These are phyloP conservation scores for Cladosporium sphaerospermum DNA, from an alignment of 2,329 filamentous ascomycete genomes.

Conservation along the genomic window DNA sequence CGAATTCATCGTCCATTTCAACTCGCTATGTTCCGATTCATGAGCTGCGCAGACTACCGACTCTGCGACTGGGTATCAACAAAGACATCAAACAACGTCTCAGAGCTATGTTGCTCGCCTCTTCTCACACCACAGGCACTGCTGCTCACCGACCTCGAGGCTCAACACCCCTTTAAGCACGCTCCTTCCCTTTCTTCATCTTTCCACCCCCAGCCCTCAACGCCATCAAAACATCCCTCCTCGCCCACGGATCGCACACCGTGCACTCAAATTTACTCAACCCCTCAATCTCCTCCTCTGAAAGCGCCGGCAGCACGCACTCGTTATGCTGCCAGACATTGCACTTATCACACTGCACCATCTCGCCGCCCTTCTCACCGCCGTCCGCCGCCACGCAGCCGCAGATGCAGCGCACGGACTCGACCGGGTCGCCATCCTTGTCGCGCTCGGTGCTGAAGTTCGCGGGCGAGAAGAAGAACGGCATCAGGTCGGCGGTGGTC, in stretches of 20 bases:
- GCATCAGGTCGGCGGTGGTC: slow-evolving; percentile 17
- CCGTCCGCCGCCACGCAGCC: slow-evolving; percentile 17
- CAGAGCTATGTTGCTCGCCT: too few relatives aligned
- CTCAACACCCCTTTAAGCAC: not conserved
- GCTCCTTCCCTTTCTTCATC: not conserved
- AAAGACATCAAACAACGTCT: too few relatives aligned
- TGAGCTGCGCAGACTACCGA: too few relatives aligned
- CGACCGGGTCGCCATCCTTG: slow-evolving; percentile 13
- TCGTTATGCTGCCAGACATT: slow-evolving; percentile 26
- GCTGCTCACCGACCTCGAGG: too few relatives aligned
- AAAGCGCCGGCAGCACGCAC: not conserved
- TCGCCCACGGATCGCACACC: slow-evolving; percentile 3
- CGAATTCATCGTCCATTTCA: too few relatives aligned
- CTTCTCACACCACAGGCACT: too few relatives aligned
- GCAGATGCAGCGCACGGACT: slow-evolving; percentile 25
- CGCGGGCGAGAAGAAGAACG: slow-evolving; percentile 22
- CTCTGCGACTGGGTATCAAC: too few relatives aligned
- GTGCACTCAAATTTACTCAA: not conserved
- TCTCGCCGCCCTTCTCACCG: slow-evolving; percentile 16
- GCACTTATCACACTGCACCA: slow-evolving; percentile 23
- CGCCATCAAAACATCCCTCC: not conserved
- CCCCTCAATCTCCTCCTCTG: not conserved
- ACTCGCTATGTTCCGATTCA: too few relatives aligned
- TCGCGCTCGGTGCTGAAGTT: slow-evolving; percentile 9
- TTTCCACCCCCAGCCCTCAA: not conserved